Base-by-base conservation (phyloP, 2,329 filamentous ascomycete genomes). In the Diplocarpon mali region DNA sequence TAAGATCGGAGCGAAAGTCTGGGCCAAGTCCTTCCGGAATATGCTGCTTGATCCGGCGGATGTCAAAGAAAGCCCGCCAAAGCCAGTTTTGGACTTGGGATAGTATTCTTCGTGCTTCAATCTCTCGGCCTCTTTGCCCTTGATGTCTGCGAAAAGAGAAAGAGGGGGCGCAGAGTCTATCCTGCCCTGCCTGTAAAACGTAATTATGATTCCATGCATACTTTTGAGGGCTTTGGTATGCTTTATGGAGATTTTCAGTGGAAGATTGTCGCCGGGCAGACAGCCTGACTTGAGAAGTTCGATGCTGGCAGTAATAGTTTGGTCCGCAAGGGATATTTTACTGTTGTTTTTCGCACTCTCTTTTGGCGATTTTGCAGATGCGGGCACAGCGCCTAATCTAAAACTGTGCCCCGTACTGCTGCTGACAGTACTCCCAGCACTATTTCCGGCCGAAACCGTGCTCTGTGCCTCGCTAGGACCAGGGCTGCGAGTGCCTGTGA, bases 11-110 rank as follows among this genome's bases (percentile, higher is more conserved):
- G 85, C 83, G 45, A 93, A 87, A 1, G 84, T 82, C 62, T 98
- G 92, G 4, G 85, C 83, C 3, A 98, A 69, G 62, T 98, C 92
- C 62, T 96, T 96, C 43, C 92, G 83, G 62, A 95, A 96, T n/a
- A 92, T 76, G 62, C 89, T 92, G 60, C 80, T 90, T 2, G 88
- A 89, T 31, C 86, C 83, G 6, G 85, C 84, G 1, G 87, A 92
- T 1, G 85, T 86, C 34, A 96, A 71, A 1, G 89, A 93, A 24
- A 96, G 69, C 0, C 89, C 89, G 13, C 85, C 85, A 7, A 95
- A 73, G 0, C 88, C 89, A 1, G 88, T 93, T 49, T 83, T 80
- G 2, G 88, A 95, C 57, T 82, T 85, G 4, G 89, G 88, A 60
- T 89, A 93, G 57, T 83, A 85, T 48, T 94, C 86, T 56, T 83